Evolutionary conservation across 768 basidiomycete genomes (phyloP), one percentile per base, ranked within the genome.

Genomic region (Boletus vermiculosoides): DNA sequence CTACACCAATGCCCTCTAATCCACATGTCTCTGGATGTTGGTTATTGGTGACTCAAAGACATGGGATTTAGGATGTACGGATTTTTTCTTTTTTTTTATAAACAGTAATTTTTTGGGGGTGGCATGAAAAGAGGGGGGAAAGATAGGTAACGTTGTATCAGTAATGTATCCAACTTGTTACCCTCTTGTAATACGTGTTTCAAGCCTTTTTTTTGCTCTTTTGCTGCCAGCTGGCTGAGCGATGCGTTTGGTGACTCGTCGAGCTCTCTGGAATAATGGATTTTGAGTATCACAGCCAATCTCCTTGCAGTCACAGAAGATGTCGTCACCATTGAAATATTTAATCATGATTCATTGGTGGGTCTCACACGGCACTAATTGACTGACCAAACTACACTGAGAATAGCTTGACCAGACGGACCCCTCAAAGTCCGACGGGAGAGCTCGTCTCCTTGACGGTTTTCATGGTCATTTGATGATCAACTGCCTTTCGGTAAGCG

Each of bases 111-210:
- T 58, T 22, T 50, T 25, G 1, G 57, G 42, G n/a, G 45, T 45
- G 36, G 28, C 47, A 45, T 28, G 16, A 16, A 40, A 18, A 30
- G 41, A 58, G 53, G 40, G 45, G 37, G 46, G 47, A 44, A 52
- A 39, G 55, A 56, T 42, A 59, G 49, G 60, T 62, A 55, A 57
- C 60, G 50, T 64, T 67, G 65, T 69, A 68, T 45, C 51, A 55
- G 57, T 68, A 60, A 64, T 55, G 58, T 66, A 63, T 63, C 39
- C 60, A 46, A 53, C 30, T 59, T 45, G 59, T 67, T 59, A 56
- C 66, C 60, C 57, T 59, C 56, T 58, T 70, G 67, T 70, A 70
- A 62, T 59, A 46, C 54, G 36, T 39, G 39, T 55, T 48, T 31
- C 56, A 23, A 45, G 16, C 45, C 40, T 13, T 16, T 28, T 11